Percentiles rank a stretch among this genome's conserved stretches.
Evolutionary conservation across 768 basidiomycete genomes (phyloP).

Genomic region (Rubroboletus pulcherrimus): DNA sequence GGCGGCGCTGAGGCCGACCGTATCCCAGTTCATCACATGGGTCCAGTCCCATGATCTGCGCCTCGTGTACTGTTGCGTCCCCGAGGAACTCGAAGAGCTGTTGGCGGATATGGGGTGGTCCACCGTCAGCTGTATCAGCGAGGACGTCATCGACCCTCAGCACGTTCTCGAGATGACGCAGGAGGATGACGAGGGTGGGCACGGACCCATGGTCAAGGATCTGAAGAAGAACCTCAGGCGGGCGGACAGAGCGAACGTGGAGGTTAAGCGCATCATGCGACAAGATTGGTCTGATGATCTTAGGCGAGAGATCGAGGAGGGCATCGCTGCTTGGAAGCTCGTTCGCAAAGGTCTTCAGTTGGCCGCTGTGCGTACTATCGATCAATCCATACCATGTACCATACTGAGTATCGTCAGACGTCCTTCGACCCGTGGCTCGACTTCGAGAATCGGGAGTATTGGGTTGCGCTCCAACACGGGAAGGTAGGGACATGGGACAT

Average conservation of each 20-base stretch:
- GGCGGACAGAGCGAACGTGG: conserved; percentile 53
- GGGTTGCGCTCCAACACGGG: conserved; percentile 41
- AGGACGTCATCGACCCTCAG: conserved; percentile 53
- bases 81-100: conserved; percentile 46
- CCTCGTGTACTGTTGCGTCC: conserved; percentile 60
- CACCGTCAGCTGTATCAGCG: conserved; percentile 58
- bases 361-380: conserved; percentile 35
- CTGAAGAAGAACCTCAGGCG: conserved; percentile 58
- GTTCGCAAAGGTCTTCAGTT: conserved; percentile 55
- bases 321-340: conserved; percentile 55
- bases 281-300: conserved; percentile 42
- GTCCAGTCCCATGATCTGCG: conserved; percentile 42
- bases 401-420: conserved; percentile 28
- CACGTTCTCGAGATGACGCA: conserved; percentile 40
- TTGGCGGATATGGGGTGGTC: conserved; percentile 56
- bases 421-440: conserved; percentile 55
- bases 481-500: neutral
- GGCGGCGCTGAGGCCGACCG: conserved; percentile 31
- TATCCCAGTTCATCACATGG: conserved; percentile 44
- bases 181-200: conserved; percentile 34
- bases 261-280: conserved; percentile 37
- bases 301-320: conserved; percentile 45
- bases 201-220: conserved; percentile 47
- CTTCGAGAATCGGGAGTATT: conserved; percentile 52
- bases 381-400: neutral